Percentiles rank a stretch among this genome's conserved stretches.
Conservation (phyloP, 1,284 basidiomycete genomes). For the Waitea zeae region DNA sequence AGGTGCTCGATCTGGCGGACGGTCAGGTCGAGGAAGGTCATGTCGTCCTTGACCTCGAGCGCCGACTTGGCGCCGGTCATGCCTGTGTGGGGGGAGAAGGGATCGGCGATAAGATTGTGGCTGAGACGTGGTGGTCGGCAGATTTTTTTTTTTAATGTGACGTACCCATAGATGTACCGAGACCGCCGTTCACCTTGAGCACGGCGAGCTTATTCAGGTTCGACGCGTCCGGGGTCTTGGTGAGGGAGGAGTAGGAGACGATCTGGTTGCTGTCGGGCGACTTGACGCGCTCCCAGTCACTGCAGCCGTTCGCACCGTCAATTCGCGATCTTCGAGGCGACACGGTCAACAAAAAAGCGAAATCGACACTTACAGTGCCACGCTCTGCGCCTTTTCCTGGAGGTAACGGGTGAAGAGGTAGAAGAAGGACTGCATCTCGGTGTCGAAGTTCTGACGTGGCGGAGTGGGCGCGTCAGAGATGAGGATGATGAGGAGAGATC, state of each 20-base stretch:
- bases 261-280: slow-evolving; percentile 90
- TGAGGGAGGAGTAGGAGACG: slow-evolving; percentile 70
- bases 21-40: slow-evolving; percentile 97
- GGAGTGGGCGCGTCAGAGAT: not conserved
- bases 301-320: slow-evolving; percentile 16
- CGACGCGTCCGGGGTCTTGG: slow-evolving; percentile 38
- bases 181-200: slow-evolving; percentile 98
- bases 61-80: slow-evolving; percentile 92
- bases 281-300: slow-evolving; percentile 96
- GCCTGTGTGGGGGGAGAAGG: slow-evolving; percentile 20
- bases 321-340: slow-evolving; percentile 5
- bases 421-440: slow-evolving; percentile 99
- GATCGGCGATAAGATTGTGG: not conserved
- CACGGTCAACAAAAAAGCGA: slow-evolving; percentile 7
- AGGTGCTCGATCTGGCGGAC: slow-evolving; percentile 93
- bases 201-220: slow-evolving; percentile 93
- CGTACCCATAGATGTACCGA: slow-evolving; percentile 91
- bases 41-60: slow-evolving; percentile 88
- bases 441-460: slow-evolving; percentile 69
- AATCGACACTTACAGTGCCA: slow-evolving; percentile 66
- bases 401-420: slow-evolving; percentile 98
- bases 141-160: too few relatives aligned
- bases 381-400: slow-evolving; percentile 84
- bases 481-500: slow-evolving; percentile 1
- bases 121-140: not conserved